A percentile compares a stretch with the other conserved stretches of the same genome.
Conservation (phyloP, 352 stramenopile species). For the Pythium vanterpoolii region DNA sequence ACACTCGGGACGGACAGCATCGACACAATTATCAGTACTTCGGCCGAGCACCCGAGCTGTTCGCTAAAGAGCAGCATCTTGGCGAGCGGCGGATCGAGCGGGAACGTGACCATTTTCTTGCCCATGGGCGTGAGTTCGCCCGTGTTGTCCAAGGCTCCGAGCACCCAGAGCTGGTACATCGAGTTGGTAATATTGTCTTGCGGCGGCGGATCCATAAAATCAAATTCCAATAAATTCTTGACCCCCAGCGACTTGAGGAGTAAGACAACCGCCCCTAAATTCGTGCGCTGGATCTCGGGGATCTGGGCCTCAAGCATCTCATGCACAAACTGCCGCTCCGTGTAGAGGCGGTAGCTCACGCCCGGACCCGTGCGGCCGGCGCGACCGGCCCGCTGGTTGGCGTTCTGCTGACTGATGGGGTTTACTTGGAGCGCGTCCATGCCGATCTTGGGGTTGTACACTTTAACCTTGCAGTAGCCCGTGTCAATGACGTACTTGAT, state of each 20-base stretch:
- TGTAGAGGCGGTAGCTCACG: slow-evolving; percentile 96
- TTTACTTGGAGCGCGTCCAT: slow-evolving; percentile 97
- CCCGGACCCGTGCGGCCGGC: slow-evolving; percentile 90
- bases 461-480: slow-evolving; percentile 98
- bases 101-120: slow-evolving; percentile 98
- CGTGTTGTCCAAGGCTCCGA: slow-evolving; percentile 97
- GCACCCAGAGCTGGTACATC: slow-evolving; percentile 98
- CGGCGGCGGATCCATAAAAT: slow-evolving; percentile 99
- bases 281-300: slow-evolving; percentile 98
- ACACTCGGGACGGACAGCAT: slow-evolving; percentile 97
- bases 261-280: slow-evolving; percentile 96
- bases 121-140: slow-evolving; percentile 95
- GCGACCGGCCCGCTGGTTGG: slow-evolving; percentile 95
- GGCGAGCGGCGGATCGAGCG: slow-evolving; percentile 93
- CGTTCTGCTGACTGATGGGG: slow-evolving; percentile 97
- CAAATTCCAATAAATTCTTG: slow-evolving; percentile 95
- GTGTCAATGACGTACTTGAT: slow-evolving; percentile 99
- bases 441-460: slow-evolving; percentile 99
- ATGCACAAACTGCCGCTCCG: slow-evolving; percentile 95
- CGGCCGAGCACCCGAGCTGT: slow-evolving; percentile 90
- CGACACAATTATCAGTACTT: slow-evolving; percentile 96
- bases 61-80: slow-evolving; percentile 97
- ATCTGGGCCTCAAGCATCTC: slow-evolving; percentile 98
- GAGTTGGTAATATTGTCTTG: slow-evolving; percentile 97
- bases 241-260: slow-evolving; percentile 98